phyloP scores from a whole-genome alignment of 179 eudicot species.

The Corrigiola litoralis region DNA sequence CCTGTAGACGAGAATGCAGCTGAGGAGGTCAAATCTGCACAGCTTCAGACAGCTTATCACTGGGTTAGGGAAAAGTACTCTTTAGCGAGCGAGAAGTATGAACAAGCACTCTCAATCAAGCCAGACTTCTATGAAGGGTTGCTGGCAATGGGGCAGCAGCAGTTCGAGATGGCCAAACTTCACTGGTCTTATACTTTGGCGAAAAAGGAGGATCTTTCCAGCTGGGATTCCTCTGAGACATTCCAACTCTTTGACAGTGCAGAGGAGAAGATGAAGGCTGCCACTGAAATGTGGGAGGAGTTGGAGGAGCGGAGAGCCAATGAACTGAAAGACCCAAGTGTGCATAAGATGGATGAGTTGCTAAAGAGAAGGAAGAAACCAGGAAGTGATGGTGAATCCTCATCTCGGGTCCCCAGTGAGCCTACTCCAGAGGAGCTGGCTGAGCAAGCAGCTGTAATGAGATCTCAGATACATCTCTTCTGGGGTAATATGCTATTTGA shows the following conservation, averaged over 20 bases:
- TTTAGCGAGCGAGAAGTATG: constrained; percentile 78
- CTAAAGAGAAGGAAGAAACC: constrained; percentile 59
- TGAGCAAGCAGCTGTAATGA: constrained; percentile 85
- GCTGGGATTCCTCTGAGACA: constrained; percentile 70
- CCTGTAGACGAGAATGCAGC: constrained; percentile 73
- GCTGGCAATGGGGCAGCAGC: constrained; percentile 89
- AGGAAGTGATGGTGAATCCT: constrained; percentile 47
- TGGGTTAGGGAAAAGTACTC: constrained; percentile 87
- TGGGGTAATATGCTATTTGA: constrained; percentile 98
- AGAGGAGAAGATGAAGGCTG: constrained; percentile 77
- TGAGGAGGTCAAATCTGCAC: constrained; percentile 52
- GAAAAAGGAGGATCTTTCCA: constrained; percentile 72
- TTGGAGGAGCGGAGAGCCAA: constrained; percentile 79
- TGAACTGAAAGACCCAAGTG: constrained; percentile 67
- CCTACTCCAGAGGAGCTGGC: constrained; percentile 83
- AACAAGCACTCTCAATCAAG: constrained; percentile 71
- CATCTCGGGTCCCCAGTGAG: constrained; percentile 41
- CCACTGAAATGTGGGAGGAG: constrained; percentile 95
- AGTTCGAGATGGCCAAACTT: constrained; percentile 95
- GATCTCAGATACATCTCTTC: constrained; percentile 90
- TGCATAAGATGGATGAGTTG: constrained; percentile 57
- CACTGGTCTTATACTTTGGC: constrained; percentile 86
- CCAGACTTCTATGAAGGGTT: constrained; percentile 93
- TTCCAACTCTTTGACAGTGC: constrained; percentile 71
- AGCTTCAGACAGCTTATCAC: constrained; percentile 73